Conservation (phyloP, 164 flowering plant genomes). For the Magnolia kwangsiensis region DNA sequence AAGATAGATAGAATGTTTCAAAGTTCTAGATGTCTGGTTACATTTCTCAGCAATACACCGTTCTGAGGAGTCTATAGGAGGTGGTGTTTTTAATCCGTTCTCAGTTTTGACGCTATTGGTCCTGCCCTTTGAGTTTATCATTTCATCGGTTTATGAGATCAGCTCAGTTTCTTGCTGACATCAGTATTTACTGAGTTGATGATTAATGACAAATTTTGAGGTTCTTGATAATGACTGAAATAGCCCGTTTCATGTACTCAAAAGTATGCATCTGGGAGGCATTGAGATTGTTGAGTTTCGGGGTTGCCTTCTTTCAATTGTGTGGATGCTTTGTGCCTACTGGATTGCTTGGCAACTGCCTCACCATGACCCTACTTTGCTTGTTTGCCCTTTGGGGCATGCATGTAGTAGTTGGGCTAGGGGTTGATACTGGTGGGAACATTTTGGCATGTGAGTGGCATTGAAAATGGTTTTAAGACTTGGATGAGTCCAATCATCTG, state of each 20-base stretch:
- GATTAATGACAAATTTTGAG: background rate
- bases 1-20: too few species aligned
- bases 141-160: background rate
- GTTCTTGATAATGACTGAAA: background rate
- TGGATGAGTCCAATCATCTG: too few species aligned
- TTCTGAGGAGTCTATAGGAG: slow-evolving; percentile 22
- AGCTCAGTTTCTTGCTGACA: background rate
- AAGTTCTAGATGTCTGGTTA: too few species aligned
- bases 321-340: too few species aligned
- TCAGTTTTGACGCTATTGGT: background rate
- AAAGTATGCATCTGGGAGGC: background rate
- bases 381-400: too few species aligned
- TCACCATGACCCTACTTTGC: too few species aligned
- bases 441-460: too few species aligned
- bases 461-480: too few species aligned
- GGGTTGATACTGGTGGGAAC: too few species aligned
- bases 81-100: background rate
- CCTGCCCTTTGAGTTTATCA: background rate
- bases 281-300: background rate
- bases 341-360: too few species aligned
- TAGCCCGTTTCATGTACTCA: background rate
- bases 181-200: background rate
- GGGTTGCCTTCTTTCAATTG: background rate
- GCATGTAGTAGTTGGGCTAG: too few species aligned
- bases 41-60: too few species aligned